phyloP scores from a whole-genome alignment of 805 yeast species.

The Lipomyces yamanashiensis region DNA sequence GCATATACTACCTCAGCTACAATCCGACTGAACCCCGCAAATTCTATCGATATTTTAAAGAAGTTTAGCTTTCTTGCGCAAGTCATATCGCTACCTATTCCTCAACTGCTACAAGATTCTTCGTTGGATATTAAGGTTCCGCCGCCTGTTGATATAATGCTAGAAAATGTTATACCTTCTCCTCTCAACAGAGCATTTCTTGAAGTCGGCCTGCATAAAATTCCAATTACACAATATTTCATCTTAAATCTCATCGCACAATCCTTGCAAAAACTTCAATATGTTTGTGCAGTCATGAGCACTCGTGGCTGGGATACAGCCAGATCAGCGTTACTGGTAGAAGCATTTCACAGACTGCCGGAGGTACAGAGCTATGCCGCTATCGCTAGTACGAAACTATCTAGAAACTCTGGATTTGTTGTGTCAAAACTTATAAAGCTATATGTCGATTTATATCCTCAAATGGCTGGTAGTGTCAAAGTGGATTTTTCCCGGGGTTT shows the following conservation, averaged over 20 bases:
- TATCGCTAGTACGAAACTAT: background rate
- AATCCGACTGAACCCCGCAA: conserved; percentile 70
- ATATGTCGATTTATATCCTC: conserved; percentile 16
- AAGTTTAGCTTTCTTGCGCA: conserved; percentile 65
- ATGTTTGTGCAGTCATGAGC: conserved; percentile 48
- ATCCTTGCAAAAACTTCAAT: conserved; percentile 58
- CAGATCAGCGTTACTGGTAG: conserved; percentile 45
- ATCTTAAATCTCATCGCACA: conserved; percentile 63
- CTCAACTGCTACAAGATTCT: conserved; percentile 42
- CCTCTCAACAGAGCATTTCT: conserved; percentile 64
- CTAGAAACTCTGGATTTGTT: background rate
- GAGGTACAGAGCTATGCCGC: conserved; percentile 39
- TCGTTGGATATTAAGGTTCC: background rate
- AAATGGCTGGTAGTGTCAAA: conserved; percentile 6
- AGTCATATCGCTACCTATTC: conserved; percentile 62
- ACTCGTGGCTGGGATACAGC: conserved; percentile 50
- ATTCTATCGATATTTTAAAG: conserved; percentile 83
- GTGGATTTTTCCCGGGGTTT: conserved; percentile 20
- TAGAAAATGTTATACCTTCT: conserved; percentile 67
- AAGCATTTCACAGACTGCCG: conserved; percentile 46
- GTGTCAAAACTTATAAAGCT: conserved; percentile 16
- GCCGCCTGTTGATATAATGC: conserved; percentile 49
- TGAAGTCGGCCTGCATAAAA: conserved; percentile 56
- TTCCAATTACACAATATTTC: conserved; percentile 59
- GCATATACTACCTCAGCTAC: conserved; percentile 54